Conservation (phyloP, 345 rosid genomes). For the Citrus trifoliata region DNA sequence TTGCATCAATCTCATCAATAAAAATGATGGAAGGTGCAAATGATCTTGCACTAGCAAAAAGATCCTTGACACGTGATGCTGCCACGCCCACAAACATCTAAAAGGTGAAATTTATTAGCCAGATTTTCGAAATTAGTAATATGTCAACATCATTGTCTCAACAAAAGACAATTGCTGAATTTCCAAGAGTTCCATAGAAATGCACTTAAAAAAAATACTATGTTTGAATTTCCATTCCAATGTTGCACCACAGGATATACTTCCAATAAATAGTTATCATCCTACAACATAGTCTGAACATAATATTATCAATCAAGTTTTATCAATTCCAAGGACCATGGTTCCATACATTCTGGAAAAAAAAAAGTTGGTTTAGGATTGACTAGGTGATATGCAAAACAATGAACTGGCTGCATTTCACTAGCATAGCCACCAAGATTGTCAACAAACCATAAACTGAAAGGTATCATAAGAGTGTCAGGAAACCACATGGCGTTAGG, state of each 20-base stretch:
- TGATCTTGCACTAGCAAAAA: conserved; percentile 88
- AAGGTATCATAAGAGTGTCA: not conserved
- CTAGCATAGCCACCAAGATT: not conserved
- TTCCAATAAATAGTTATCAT: not conserved
- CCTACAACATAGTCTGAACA: not conserved
- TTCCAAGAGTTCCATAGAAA: not conserved
- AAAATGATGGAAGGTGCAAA: conserved; percentile 92
- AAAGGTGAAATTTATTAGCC: conserved; percentile 19
- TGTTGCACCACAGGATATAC: not conserved
- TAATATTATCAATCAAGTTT: not conserved
- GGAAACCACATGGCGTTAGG: not conserved
- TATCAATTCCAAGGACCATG: not conserved
- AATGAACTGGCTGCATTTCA: not conserved
- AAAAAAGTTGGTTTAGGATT: not conserved
- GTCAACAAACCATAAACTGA: not conserved
- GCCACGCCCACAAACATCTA: conserved; percentile 99
- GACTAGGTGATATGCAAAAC: not conserved
- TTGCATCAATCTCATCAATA: conserved; percentile 98
- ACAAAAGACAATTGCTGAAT: not conserved
- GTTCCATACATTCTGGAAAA: not conserved
- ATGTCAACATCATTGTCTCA: not conserved
- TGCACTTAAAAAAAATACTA: not conserved
- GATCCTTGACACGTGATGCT: conserved; percentile 98
- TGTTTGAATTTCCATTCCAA: not conserved
- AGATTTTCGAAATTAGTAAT: conserved; percentile 11